A percentile compares a stretch with the other conserved stretches of the same genome.
Conservation (phyloP, 148 eudicot genomes). For the Camellia granthamiana region DNA sequence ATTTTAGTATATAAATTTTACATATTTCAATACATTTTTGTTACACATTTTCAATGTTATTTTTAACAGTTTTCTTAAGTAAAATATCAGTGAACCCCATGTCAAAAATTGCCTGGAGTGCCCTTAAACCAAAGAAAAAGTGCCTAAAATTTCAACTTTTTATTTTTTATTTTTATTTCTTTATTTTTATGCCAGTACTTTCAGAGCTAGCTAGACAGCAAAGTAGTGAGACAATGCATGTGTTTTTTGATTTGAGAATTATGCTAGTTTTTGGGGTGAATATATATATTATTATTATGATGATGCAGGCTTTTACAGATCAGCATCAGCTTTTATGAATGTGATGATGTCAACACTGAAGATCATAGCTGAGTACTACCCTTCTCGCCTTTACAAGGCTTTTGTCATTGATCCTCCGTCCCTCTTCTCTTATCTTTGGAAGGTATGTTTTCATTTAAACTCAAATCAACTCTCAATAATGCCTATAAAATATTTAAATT, state of each 20-base stretch:
- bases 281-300: no score
- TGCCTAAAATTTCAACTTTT: no score
- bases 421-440: slow-evolving; percentile 86
- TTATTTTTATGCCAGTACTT: slow-evolving; percentile 5
- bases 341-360: slow-evolving; percentile 70
- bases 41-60: no score
- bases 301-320: slow-evolving; percentile 83
- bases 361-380: slow-evolving; percentile 77
- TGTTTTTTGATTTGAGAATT: no score
- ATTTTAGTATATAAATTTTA: no score
- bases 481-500: no score
- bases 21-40: no score
- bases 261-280: no score
- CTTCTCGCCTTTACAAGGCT: slow-evolving; percentile 73
- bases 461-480: no score
- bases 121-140: slow-evolving; percentile 15
- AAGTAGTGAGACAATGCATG: background rate
- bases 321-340: slow-evolving; percentile 90
- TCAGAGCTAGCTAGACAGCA: background rate
- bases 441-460: slow-evolving; percentile 38
- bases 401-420: slow-evolving; percentile 94
- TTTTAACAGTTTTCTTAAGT: no score
- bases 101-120: slow-evolving; percentile 38
- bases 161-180: background rate
- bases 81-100: background rate